phyloP scores from a whole-genome alignment of 192 early-diverging fungal species.

The Chytriomyces sp. region DNA sequence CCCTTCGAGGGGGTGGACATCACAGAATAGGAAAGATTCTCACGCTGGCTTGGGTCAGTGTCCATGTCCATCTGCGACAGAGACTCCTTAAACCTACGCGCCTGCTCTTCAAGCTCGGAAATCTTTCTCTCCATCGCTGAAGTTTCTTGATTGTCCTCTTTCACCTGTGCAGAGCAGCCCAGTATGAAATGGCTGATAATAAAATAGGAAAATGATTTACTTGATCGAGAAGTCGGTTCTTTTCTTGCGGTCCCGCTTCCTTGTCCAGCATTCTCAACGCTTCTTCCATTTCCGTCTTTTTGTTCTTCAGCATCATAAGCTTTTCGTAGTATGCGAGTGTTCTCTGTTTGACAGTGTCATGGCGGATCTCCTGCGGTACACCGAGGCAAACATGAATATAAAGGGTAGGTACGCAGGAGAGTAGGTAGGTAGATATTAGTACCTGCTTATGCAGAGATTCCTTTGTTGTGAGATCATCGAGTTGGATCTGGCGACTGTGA shows the following conservation, averaged over 20 bases:
- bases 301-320: constrained; percentile 39
- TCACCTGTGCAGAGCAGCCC: constrained; percentile 43
- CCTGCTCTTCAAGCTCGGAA: constrained; percentile 56
- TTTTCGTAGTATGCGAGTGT: constrained; percentile 52
- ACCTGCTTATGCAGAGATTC: constrained; percentile 37
- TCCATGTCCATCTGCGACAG: constrained; percentile 54
- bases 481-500: constrained; percentile 40
- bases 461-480: constrained; percentile 46
- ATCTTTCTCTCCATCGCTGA: constrained; percentile 65
- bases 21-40: neutral
- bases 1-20: no score
- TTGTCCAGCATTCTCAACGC: constrained; percentile 42
- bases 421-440: neutral
- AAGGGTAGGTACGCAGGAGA: neutral
- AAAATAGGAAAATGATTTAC: constrained; percentile 1
- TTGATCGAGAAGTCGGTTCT: constrained; percentile 55
- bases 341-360: constrained; percentile 48
- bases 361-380: constrained; percentile 40
- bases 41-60: constrained; percentile 49
- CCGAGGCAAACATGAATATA: neutral
- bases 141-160: constrained; percentile 66
- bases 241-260: constrained; percentile 57
- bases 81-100: constrained; percentile 48
- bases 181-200: neutral
- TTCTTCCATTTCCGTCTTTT: constrained; percentile 55